Conservation (phyloP, 305 asterid genomes). For the Ilex paraguariensis region DNA sequence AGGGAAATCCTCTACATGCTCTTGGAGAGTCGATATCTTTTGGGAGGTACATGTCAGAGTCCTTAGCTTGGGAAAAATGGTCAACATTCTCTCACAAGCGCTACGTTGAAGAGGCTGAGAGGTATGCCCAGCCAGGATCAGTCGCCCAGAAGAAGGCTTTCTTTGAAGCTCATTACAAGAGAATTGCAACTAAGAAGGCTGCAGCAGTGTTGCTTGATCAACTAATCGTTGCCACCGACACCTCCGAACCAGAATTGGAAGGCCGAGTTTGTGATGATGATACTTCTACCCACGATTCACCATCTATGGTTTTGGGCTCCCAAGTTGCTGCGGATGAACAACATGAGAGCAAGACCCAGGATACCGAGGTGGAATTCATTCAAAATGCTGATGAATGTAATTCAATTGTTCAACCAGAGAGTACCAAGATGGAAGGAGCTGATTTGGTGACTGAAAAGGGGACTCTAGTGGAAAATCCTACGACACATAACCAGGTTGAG, state of each 20-base stretch:
- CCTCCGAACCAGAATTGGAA: constrained; percentile 6
- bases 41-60: constrained; percentile 68
- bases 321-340: constrained; percentile 6
- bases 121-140: constrained; percentile 78
- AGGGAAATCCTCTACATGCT: constrained; percentile 68
- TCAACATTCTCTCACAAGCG: constrained; percentile 79
- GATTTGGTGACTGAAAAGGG: constrained; percentile 14
- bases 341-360: background rate
- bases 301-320: constrained; percentile 10
- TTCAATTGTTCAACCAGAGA: constrained; percentile 8
- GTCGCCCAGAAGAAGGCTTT: constrained; percentile 94
- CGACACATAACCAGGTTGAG: background rate
- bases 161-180: constrained; percentile 96
- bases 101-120: constrained; percentile 90
- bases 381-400: background rate
- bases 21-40: constrained; percentile 85
- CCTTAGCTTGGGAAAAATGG: constrained; percentile 87
- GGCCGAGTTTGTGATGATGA: background rate
- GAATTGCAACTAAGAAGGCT: constrained; percentile 74
- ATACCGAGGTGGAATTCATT: background rate
- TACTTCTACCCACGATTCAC: constrained; percentile 5
- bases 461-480: constrained; percentile 14
- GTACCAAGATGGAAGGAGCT: constrained; percentile 9
- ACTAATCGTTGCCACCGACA: constrained; percentile 31
- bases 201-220: constrained; percentile 61